Conservation (phyloP, 768 basidiomycete species). For the Clitopilus hobsonii region DNA sequence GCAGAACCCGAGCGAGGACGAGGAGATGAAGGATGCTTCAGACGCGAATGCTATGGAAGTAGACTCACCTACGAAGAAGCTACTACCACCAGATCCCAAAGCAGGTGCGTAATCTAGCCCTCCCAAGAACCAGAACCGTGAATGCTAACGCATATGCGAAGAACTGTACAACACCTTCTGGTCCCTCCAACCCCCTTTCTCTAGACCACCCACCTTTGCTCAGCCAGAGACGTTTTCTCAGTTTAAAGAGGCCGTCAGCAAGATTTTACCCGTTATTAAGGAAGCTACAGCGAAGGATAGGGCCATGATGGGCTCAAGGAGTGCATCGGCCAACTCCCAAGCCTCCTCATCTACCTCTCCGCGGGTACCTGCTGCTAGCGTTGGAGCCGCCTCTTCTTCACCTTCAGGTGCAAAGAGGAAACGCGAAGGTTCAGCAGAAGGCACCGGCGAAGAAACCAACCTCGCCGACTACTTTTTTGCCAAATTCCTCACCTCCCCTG, state of each 20-base stretch:
- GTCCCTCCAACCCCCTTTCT: constrained; percentile 84
- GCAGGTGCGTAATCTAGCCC: constrained; percentile 32
- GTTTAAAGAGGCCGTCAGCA: constrained; percentile 69
- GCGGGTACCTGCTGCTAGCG: too few species aligned
- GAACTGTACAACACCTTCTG: constrained; percentile 89
- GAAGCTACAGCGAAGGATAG: constrained; percentile 87
- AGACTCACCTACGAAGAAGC: constrained; percentile 32
- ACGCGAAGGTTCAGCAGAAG: constrained; percentile 50
- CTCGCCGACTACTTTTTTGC: constrained; percentile 85
- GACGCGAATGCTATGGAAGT: constrained; percentile 58
- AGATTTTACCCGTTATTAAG: constrained; percentile 73
- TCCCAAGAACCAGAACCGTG: neutral
- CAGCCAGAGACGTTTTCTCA: constrained; percentile 48
- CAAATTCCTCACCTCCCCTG: constrained; percentile 87
- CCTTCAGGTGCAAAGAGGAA: constrained; percentile 50
- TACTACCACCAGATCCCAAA: constrained; percentile 25
- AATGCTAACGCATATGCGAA: constrained; percentile 15
- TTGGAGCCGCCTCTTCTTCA: too few species aligned
- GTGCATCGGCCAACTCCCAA: too few species aligned
- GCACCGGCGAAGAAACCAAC: constrained; percentile 40
- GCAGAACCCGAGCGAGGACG: constrained; percentile 23
- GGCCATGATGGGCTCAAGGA: constrained; percentile 78
- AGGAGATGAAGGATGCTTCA: constrained; percentile 18
- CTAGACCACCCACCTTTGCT: constrained; percentile 70
- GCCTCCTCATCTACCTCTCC: too few species aligned